phyloP scores from a whole-genome alignment of 2,329 filamentous ascomycete genomes.

The Paracoccidioides lutzii region DNA sequence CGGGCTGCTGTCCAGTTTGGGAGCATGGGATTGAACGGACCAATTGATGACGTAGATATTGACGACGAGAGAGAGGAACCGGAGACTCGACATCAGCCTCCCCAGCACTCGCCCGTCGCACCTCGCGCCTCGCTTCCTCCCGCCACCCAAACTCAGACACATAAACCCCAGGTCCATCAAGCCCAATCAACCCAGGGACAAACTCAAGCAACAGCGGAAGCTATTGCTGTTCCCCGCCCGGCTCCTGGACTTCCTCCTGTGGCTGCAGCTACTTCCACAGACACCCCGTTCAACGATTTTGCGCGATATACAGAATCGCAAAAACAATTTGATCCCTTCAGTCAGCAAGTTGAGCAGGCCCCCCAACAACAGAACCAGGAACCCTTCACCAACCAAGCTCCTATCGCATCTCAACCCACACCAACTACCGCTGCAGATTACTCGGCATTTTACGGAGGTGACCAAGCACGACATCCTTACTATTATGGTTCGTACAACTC shows the following conservation, averaged over 20 bases:
- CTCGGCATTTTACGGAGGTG: constrained; percentile 72
- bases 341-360: constrained; percentile 52
- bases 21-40: constrained; percentile 77
- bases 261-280: constrained; percentile 40
- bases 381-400: constrained; percentile 41
- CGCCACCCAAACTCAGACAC: constrained; percentile 28
- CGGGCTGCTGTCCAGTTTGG: constrained; percentile 90
- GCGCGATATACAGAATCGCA: constrained; percentile 47
- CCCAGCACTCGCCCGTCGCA: constrained; percentile 78
- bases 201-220: constrained; percentile 22
- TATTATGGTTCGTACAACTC: constrained; percentile 56
- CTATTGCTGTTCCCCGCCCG: constrained; percentile 42
- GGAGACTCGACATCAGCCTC: constrained; percentile 85
- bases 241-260: constrained; percentile 50
- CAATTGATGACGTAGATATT: constrained; percentile 60
- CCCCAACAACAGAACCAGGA: constrained; percentile 54
- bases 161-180: constrained; percentile 6
- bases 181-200: constrained; percentile 13
- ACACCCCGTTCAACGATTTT: constrained; percentile 38
- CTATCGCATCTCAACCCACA: constrained; percentile 49
- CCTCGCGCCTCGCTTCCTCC: constrained; percentile 81
- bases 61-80: constrained; percentile 91
- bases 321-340: constrained; percentile 81
- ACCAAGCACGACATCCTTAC: constrained; percentile 61
- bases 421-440: constrained; percentile 56